Evolutionary conservation across 495 filamentous ascomycete species (phyloP), one percentile per base, ranked within the genome.

Genomic region (Tuber brumale): DNA sequence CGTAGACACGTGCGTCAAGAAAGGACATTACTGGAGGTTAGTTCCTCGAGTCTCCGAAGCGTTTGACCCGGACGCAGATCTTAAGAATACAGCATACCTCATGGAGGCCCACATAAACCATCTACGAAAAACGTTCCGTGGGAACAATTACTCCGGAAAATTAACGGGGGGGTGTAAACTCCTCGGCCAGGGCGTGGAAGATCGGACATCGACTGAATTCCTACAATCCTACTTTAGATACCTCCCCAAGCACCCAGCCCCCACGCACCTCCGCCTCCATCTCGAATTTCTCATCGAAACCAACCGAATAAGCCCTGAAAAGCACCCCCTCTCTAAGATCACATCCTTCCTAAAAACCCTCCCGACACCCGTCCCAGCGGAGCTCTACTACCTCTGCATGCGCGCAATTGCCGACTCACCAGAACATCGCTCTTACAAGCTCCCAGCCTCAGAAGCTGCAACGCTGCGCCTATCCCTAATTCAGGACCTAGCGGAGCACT

Each of bases 151-250:
- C 44, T 18, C 69, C 6, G 39, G 45, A 35, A 70, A 76, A 23
- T 39, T 74, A 46, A 44, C n/a, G 7, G 43, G 16, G 4, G 70
- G 12, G 6, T 77, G 75, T 10, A 42, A 39, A 48, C 77, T 84
- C 43, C 80, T 90, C 69, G 88, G 88, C 10, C 69, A 75, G 45
- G 85, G 85, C 14, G 82, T 82, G 18, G 78, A 83, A 18, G 88
- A 88, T 78, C 75, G 57, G 12, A 71, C 77, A 2, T 87, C 88
- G 8, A 90, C 87, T 8, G 75, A 85, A 10, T 90, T 89, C 75
- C 79, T 90, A 42, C 81, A 76, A 21, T 84, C 84, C 31, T 87
- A 89, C 45, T 83, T 89, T 74, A 75, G 81, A 27, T 80, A 80
- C 7, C 75, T 87, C 10, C 84, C 9, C 44, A 66, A 66, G 27